These are phyloP conservation scores for Fusarium sp. DNA, from an alignment of 2,329 filamentous ascomycete genomes.

Conservation along the genomic window DNA sequence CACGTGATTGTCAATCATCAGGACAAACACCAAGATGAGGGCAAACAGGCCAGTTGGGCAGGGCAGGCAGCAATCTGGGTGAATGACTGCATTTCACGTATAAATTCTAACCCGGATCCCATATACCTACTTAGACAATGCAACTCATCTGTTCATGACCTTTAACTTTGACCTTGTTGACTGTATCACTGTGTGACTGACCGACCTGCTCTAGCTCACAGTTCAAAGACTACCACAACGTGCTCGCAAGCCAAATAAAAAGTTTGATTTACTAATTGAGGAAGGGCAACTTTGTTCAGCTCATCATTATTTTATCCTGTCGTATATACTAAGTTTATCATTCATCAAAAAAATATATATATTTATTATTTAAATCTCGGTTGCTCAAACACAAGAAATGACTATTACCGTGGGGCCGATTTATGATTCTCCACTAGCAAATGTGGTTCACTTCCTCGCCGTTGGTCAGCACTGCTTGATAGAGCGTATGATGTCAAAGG, in stretches of 20 bases:
- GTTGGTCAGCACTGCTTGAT: background rate
- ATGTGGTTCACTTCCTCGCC: background rate
- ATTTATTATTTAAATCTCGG: slow-evolving; percentile 2
- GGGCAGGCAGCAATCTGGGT: no score
- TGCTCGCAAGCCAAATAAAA: background rate
- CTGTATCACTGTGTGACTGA: no score
- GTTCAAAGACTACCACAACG: background rate
- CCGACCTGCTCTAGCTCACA: no score
- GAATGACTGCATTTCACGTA: no score
- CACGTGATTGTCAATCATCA: no score
- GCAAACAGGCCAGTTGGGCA: no score
- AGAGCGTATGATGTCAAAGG: slow-evolving; percentile 5
- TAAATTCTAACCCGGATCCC: no score
- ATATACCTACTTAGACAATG: no score
- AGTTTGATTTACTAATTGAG: background rate
- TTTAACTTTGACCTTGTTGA: no score
- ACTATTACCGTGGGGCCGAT: background rate
- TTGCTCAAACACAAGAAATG: background rate
- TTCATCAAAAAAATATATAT: background rate
- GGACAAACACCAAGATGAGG: no score
- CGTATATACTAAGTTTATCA: background rate
- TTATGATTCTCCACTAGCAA: background rate
- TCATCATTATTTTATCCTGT: background rate
- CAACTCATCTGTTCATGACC: no score
- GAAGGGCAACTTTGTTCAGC: background rate